Evolutionary conservation across 2,329 filamentous ascomycete genomes (phyloP), one percentile per base, ranked within the genome.

Genomic region (Aspergillus ochraceoroseus): DNA sequence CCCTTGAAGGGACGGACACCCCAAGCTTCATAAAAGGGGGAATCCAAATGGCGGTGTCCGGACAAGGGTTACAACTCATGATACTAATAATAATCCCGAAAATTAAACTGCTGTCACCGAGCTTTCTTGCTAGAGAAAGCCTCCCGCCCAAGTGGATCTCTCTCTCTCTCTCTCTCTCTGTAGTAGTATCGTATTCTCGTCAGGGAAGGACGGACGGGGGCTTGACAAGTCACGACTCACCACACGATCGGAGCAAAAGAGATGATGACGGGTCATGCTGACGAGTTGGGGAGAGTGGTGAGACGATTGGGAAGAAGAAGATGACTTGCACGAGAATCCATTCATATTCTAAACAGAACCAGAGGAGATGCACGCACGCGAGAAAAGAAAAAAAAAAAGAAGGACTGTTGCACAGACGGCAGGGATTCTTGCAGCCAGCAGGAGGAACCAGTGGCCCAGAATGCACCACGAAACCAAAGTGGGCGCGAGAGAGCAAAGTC

Each of bases 101-200:
- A n/a, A n/a, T n/a, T n/a, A n/a, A n/a, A n/a, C n/a, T n/a, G n/a
- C n/a, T n/a, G n/a, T n/a, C n/a, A n/a, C n/a, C n/a, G n/a, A 42
- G 44, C 43, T 39, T 40, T 57, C 62, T 44, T 68, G 57, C 65
- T 59, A 70, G 25, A 54, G 61, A 22, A 68, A 55, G 32, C 42
- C 64, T 64, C 22, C 63, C 61, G 22, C 56, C 55, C 67, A 57
- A 18, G 61, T 61, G 25, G 57, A 55, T 8, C 64, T 64, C 32
- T 42, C 25, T 5, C 17, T 37, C 15, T 22, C 5, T 5, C 20
- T 22, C 20, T 9, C 20, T 22, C 20, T 22, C 5, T 9, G 20
- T 5, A 22, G 20, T 22, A 22, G 20, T 22, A 22, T 9, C 9
- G 20, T 22, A 9, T 22, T n/a, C n/a, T n/a, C n/a, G n/a, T n/a